These are phyloP conservation scores for Tilletiaria anomala DNA, from an alignment of 1,284 basidiomycete genomes.

Conservation along the genomic window DNA sequence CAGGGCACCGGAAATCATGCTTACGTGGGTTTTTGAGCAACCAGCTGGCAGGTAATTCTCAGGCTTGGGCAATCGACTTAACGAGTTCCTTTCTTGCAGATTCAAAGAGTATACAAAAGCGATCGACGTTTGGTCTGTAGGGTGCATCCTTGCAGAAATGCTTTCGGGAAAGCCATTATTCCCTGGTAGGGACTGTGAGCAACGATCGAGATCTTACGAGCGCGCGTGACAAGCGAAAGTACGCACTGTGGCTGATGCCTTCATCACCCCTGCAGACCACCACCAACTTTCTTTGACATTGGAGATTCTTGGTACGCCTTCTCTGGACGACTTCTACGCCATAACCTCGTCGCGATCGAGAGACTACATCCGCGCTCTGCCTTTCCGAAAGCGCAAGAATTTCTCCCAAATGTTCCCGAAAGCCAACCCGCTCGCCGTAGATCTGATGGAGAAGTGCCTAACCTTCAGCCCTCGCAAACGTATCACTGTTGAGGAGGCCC, in stretches of 20 bases:
- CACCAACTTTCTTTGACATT: conserved; percentile 49
- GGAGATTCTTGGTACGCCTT: conserved; percentile 49
- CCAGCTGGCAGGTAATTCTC: not conserved
- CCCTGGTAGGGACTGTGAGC: conserved; percentile 50
- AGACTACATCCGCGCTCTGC: conserved; percentile 82
- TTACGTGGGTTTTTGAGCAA: conserved; percentile 11
- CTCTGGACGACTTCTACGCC: conserved; percentile 51
- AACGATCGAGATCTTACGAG: no score
- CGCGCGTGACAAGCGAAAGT: no score
- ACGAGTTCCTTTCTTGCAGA: not conserved
- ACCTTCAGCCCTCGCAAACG: conserved; percentile 46
- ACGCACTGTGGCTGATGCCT: no score
- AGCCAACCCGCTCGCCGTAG: conserved; percentile 72
- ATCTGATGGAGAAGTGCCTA: conserved; percentile 74
- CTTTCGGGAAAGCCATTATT: conserved; percentile 74
- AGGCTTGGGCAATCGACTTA: no score
- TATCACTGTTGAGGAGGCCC: conserved; percentile 33
- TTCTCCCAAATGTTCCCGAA: conserved; percentile 62
- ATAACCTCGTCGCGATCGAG: conserved; percentile 65
- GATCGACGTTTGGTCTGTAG: conserved; percentile 62
- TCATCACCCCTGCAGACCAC: no score
- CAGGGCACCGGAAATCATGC: conserved; percentile 38
- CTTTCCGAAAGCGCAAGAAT: conserved; percentile 71
- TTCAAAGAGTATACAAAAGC: conserved; percentile 40
- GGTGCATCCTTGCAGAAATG: conserved; percentile 89